Evolutionary conservation across 2,329 filamentous ascomycete species (phyloP).

Genomic region (Ophiostoma australiae): DNA sequence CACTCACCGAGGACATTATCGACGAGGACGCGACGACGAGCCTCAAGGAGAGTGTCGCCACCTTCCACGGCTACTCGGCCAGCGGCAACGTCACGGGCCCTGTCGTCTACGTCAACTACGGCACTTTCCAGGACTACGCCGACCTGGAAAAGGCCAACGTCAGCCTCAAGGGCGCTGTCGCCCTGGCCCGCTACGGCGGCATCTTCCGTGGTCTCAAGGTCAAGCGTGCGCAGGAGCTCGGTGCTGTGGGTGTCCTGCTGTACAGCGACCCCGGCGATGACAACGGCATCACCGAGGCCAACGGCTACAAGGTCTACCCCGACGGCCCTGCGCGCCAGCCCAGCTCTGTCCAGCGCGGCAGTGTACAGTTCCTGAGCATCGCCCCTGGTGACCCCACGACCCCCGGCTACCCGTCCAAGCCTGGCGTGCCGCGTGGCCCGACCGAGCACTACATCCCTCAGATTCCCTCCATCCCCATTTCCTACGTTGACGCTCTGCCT

Average conservation of each 20-base stretch:
- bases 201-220: constrained; percentile 89
- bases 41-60: constrained; percentile 68
- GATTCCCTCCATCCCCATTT: constrained; percentile 63
- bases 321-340: constrained; percentile 82
- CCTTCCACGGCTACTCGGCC: constrained; percentile 92
- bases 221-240: constrained; percentile 84
- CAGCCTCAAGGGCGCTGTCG: constrained; percentile 77
- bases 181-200: constrained; percentile 75
- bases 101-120: constrained; percentile 88
- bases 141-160: constrained; percentile 72
- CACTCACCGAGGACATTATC: constrained; percentile 76
- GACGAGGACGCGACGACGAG: constrained; percentile 76
- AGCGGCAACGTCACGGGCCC: constrained; percentile 84
- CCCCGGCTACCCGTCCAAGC: constrained; percentile 87
- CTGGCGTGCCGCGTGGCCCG: constrained; percentile 71
- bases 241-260: constrained; percentile 78
- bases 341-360: constrained; percentile 85
- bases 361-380: constrained; percentile 71
- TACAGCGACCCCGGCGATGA: constrained; percentile 90
- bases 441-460: constrained; percentile 66
- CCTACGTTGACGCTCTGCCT: constrained; percentile 25
- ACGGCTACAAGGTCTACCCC: constrained; percentile 75
- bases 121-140: constrained; percentile 78
- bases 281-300: constrained; percentile 71
- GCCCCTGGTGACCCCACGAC: constrained; percentile 77